Base-by-base conservation (phyloP, 192 early-diverging fungal genomes). In the Umbelopsis sp. region DNA sequence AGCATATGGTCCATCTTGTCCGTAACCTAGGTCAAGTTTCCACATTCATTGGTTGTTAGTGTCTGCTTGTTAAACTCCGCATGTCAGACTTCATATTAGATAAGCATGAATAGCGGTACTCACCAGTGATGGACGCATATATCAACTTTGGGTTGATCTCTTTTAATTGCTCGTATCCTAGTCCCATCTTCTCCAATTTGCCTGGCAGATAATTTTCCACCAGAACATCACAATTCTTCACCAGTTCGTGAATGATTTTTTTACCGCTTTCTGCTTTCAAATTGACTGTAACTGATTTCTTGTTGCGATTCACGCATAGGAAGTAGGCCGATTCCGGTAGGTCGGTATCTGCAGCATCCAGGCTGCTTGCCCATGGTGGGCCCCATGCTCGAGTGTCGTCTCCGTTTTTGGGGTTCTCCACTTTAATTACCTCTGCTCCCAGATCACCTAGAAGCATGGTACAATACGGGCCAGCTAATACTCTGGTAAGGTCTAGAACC, bases 181-280 rank as follows among this genome's bases (percentile, higher is more conserved):
- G 72, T 0, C 94, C 94, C 75, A 90, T 78, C 44, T 82, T 74
- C 9, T 84, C 88, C 44, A 97, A 83, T 68, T 94, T 95, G 0
- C 96, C 96, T 4, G 97, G 95, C 4, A 97, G 78, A 71, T 91
- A 97, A 74, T 97, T 97, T 76, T 98, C 97, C 4, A 98, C 91
- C 30, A 98, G 61, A 1, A 98, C 82, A 77, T 98, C 97, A 33
- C 80, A 78, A 46, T 87, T 71, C 27, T 66, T 71, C 4, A 91
- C 93, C 22, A 98, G 80, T 48, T 89, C 84, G 10, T 80, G 52
- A 16, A 97, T 73, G 46, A 98, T 80, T 41, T 81, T 70, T 20
- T 79, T 76, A 2, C 94, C 97, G 16, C 72, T 77, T 15, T 74
- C 67, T 0, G 76, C 71, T 71, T 95, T 95, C 69, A 98, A 85